These are phyloP conservation scores for Alternaria gaisen DNA, from an alignment of 2,329 filamentous ascomycete species.

Conservation along the genomic window DNA sequence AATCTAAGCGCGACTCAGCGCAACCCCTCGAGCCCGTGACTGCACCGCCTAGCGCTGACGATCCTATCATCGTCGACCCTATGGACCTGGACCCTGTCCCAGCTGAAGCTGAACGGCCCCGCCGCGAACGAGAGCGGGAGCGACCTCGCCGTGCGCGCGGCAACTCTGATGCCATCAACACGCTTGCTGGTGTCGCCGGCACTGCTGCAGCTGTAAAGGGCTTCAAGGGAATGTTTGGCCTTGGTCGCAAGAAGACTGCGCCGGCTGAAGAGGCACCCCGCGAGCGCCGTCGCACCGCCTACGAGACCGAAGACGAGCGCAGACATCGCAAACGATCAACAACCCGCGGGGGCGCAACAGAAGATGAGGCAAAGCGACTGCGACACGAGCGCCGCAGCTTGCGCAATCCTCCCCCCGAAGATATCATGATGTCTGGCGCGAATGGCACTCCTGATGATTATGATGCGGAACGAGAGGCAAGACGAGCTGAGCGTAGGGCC, in stretches of 20 bases:
- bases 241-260: constrained; percentile 48
- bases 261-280: constrained; percentile 40
- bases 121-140: constrained; percentile 52
- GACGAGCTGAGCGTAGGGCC: constrained; percentile 48
- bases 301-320: constrained; percentile 51
- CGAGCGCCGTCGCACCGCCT: constrained; percentile 43
- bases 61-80: constrained; percentile 54
- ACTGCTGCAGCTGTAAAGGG: constrained; percentile 58
- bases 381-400: constrained; percentile 49
- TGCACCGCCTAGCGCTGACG: constrained; percentile 53
- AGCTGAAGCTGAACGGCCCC: constrained; percentile 53
- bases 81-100: constrained; percentile 55
- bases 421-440: constrained; percentile 37
- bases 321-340: constrained; percentile 50
- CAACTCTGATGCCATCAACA: constrained; percentile 69
- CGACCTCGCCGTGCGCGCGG: constrained; percentile 60
- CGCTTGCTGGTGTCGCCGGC: constrained; percentile 40
- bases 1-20: constrained; percentile 53
- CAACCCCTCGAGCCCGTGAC: constrained; percentile 45
- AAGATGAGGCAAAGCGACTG: constrained; percentile 50
- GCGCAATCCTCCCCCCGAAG: constrained; percentile 38
- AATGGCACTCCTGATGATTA: constrained; percentile 39
- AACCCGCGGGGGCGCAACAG: constrained; percentile 44
- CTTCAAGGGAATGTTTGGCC: constrained; percentile 63
- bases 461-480: constrained; percentile 50